Evolutionary conservation across 2,329 filamentous ascomycete genomes (phyloP), one percentile per base, ranked within the genome.

Genomic region (Neonectria punicea): DNA sequence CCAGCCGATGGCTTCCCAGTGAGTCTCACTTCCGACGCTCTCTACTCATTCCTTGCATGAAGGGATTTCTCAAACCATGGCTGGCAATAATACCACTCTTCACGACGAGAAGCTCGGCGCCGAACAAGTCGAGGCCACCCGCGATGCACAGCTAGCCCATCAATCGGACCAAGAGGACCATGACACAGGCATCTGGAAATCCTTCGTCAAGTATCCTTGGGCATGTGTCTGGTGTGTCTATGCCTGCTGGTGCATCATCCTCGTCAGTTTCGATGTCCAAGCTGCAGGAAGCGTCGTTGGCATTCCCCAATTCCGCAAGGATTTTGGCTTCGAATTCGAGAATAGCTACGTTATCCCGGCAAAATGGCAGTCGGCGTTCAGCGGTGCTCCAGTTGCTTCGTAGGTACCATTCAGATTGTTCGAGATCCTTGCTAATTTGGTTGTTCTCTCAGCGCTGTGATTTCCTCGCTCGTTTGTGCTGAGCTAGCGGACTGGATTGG

Each of bases 401-500:
- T 55, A 43, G 3, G 20, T 49, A 20, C n/a, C 13, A 18, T 5
- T 22, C 13, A 13, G 0, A 3, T 25, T 16, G 3, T 1, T 49
- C 2, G 2, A 13, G 32, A 13, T 34, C 32, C 32, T 34, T 10
- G 13, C 14, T n/a, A 43, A 44, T 53, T 11, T 34, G 10, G 10
- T 1, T 43, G 30, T 3, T 8, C 14, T 1, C 6, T 16, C 8
- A 57, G 62, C 3, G 65, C 62, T 13, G 62, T 67, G 20, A 56
- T 66, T 25, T 60, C 65, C 8, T 58, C 65, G 1, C 62, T 67
- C 11, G 44, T 62, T 13, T 54, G 58, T 5, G 62, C 65, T 13
- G 65, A 67, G 32, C 30, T 67, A 5, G 66, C 66, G 30, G 63
- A 68, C 22, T 61, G 56, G 63, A 25, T 63, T 16, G 66, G 66